Evolutionary conservation across 73 alveolate species (phyloP).

Genomic region (Symbiodinium pilosum): DNA sequence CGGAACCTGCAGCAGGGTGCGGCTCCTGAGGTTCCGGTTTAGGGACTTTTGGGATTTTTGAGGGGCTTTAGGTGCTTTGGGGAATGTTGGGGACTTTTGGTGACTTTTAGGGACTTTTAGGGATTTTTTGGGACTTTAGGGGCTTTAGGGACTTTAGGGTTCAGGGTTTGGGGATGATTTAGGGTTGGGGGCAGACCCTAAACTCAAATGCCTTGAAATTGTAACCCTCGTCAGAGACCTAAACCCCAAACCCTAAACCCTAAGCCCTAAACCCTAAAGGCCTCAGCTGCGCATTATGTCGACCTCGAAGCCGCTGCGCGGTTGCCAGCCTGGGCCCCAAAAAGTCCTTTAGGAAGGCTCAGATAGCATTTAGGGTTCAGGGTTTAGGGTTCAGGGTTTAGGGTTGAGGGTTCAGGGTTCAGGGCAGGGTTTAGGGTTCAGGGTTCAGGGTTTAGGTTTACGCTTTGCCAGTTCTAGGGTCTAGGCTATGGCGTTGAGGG

Average conservation of each 20-base stretch:
- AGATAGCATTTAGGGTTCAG: not conserved
- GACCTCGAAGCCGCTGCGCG: slow-evolving; percentile 49
- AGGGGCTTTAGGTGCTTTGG: too few species aligned
- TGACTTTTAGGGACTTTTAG: too few species aligned
- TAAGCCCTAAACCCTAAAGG: not conserved
- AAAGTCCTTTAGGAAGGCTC: not conserved
- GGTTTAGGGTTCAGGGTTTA: not conserved
- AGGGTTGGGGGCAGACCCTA: too few species aligned
- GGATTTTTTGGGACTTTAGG: not conserved
- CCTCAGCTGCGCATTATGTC: slow-evolving; percentile 43
- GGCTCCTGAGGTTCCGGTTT: slow-evolving; percentile 13
- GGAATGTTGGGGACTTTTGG: too few species aligned
- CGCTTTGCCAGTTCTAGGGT: not conserved
- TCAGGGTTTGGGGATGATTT: not conserved
- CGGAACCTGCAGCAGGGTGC: slow-evolving; percentile 18
- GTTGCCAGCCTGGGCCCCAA: slow-evolving; percentile 24
- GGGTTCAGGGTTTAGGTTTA: not conserved
- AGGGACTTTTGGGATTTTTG: not conserved
- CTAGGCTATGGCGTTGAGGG: not conserved
- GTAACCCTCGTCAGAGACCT: too few species aligned
- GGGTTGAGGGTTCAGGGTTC: not conserved
- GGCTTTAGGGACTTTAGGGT: not conserved
- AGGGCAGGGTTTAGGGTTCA: not conserved
- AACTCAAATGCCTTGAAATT: not conserved
- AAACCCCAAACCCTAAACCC: not conserved